Evolutionary conservation across 2,329 filamentous ascomycete species (phyloP).

Genomic region (Exserohilum turcica): DNA sequence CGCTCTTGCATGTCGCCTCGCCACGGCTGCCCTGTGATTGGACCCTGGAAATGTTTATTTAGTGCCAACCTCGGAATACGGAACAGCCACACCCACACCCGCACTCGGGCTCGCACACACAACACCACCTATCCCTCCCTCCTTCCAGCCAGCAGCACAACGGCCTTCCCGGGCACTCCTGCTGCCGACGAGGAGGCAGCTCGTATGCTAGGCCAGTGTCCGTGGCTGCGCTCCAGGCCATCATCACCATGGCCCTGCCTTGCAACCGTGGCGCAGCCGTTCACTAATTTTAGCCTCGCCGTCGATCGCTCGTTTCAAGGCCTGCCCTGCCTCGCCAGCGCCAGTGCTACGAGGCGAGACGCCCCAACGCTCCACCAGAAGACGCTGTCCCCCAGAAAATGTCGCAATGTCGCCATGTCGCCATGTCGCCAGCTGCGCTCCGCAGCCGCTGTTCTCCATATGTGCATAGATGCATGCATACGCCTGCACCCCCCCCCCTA

Average conservation of each 20-base stretch:
- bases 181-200: too few species aligned
- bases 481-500: too few species aligned
- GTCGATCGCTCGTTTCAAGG: constrained; percentile 16
- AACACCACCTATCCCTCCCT: too few species aligned
- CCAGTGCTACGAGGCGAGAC: background rate
- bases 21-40: constrained; percentile 2
- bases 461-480: too few species aligned
- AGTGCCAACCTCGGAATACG: constrained; percentile 7
- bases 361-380: background rate
- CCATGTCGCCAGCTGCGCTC: background rate
- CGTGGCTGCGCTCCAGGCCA: too few species aligned
- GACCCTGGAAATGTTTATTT: constrained; percentile 1
- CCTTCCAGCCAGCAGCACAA: too few species aligned
- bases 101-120: too few species aligned
- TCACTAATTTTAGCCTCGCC: constrained; percentile 13
- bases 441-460: too few species aligned
- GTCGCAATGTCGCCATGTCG: background rate
- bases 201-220: too few species aligned
- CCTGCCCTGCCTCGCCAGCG: constrained; percentile 2
- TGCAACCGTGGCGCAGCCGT: constrained; percentile 17
- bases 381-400: background rate
- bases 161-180: background rate
- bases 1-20: background rate
- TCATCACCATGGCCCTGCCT: constrained; percentile 2
- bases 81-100: constrained; percentile 4